Base-by-base conservation (phyloP, 192 early-diverging fungal genomes). In the Phycomyces blakesleeanus region DNA sequence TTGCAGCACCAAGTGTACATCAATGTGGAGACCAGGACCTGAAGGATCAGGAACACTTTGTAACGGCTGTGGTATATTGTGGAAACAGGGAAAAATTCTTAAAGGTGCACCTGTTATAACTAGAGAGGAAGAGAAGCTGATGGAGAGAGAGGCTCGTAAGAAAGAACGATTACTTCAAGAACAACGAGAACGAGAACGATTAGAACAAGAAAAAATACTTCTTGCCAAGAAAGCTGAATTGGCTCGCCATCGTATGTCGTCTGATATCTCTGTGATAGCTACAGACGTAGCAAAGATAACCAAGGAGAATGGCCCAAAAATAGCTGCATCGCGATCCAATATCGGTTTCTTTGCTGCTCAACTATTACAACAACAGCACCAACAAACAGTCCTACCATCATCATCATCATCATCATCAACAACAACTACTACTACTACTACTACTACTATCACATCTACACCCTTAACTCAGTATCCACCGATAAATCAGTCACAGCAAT, bases 1-100 rank as follows among this genome's bases (percentile, higher is more conserved):
- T 42, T 73, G 71, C 18, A 66, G 71, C 26, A 73, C 71, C 16
- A 56, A 40, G 21, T 47, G 61, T 21, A 73, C 71, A 38, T 29
- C 55, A 22, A 73, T 73, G 71, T 67, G 71, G 64, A 34, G 71
- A 49, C 59, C 38, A 18, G 71, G 71, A 11, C 71, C 71, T 15
- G 58, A 18, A 24, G 71, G 71, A 12, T 44, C 47, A 18, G 64
- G 64, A 11, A 67, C 71, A 22, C 38, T 73, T 12, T 73, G 71
- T 38, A 73, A 73, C 53, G 60, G 61, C 1, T 73, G 71, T 50
- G 65, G 71, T 12, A 18, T 67, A 0, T 49, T 55, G 40, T 73
- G 71, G 71, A 62, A 63, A 16, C 60, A 63, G 59, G 61, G 65
- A 26, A 47, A 64, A 14, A 73, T 73, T 49, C 27, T 73, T 8